Evolutionary conservation across 1,284 basidiomycete species (phyloP).

Genomic region (Malassezia cuniculi): DNA sequence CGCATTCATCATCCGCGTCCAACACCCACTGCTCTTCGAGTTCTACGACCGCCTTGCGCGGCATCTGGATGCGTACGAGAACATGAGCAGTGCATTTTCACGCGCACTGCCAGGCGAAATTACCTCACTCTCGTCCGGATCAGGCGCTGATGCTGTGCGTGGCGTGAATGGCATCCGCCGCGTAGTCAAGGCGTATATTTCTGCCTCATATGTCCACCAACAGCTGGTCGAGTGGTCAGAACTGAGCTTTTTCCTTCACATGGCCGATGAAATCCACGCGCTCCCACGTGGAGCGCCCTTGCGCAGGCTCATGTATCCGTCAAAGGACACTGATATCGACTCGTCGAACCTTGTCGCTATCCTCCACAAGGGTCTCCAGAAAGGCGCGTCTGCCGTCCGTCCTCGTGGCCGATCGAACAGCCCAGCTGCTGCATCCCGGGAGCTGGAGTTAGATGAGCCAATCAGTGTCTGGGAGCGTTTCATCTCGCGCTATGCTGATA

Average conservation of each 20-base stretch:
- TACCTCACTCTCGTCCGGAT: constrained; percentile 8
- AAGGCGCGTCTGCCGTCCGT: constrained; percentile 17
- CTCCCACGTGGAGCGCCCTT: constrained; percentile 2
- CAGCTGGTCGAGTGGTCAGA: constrained; percentile 31
- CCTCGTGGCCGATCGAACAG: background rate
- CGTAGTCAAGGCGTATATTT: constrained; percentile 33
- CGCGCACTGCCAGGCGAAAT: constrained; percentile 72
- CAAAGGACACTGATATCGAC: constrained; percentile 15
- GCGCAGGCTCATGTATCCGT: constrained; percentile 4
- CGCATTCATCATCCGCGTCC: constrained; percentile 68
- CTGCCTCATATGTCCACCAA: constrained; percentile 19
- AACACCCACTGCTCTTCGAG: constrained; percentile 66
- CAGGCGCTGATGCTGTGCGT: constrained; percentile 28
- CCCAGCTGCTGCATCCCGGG: too few species aligned
- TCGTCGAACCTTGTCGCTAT: constrained; percentile 19
- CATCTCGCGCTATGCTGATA: constrained; percentile 17
- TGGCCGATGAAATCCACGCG: constrained; percentile 18
- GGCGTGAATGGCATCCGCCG: constrained; percentile 33
- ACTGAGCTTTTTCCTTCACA: constrained; percentile 22
- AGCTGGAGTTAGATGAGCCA: too few species aligned
- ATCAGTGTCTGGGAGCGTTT: constrained; percentile 36
- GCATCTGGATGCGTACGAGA: constrained; percentile 84
- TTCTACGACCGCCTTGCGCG: constrained; percentile 67
- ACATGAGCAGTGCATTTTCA: constrained; percentile 65
- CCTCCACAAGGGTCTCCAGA: constrained; percentile 22